Base-by-base conservation (phyloP, 495 filamentous ascomycete species). In the Trichoderma virens region DNA sequence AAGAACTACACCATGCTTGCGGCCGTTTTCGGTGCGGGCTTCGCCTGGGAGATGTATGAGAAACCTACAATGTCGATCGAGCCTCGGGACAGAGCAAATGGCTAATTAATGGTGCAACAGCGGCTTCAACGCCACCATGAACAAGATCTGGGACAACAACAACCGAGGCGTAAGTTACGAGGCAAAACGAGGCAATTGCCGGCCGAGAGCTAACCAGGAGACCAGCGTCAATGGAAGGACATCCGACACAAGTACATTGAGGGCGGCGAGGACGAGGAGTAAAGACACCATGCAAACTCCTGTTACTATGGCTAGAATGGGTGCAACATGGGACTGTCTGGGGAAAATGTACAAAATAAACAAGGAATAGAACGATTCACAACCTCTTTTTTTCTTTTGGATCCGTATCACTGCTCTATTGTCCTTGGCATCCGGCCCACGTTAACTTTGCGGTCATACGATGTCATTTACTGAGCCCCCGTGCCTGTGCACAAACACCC, bases 211-310 rank as follows among this genome's bases (percentile, higher is more conserved):
- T 41, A 41, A 81, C 45, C 32, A 64, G 16, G 32, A 60, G 13
- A n/a, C 20, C 72, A 98, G 90, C 91, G 94, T 69, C 95, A 98
- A 93, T 99, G 95, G 95, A 98, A 98, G 84, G 94, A 98, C 76
- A 97, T 99, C 80, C 92, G 94, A 75, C 77, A 85, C 73, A 87
- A 84, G 72, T 99, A 97, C 75, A 76, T 92, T 68, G 74, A 88
- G 71, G 81, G 38, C 32, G 73, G 70, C 54, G 72, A 74, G 35
- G 74, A 76, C n/a, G 62, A 61, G 56, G 62, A 62, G 61, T 23
- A 35, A 31, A 3, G 51, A 35, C 13, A 13, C 6, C 34, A 35
- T 35, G 34, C 34, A 35, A 13, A 35, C 27, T n/a, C 59, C 7
- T 3, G 18, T 23, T 61, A 9, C 20, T 34, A n/a, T 14, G 59